Percentiles rank a stretch among this genome's conserved stretches.
phyloP scores from a whole-genome alignment of 164 flowering plant genomes.

The Liquidambar formosana region DNA sequence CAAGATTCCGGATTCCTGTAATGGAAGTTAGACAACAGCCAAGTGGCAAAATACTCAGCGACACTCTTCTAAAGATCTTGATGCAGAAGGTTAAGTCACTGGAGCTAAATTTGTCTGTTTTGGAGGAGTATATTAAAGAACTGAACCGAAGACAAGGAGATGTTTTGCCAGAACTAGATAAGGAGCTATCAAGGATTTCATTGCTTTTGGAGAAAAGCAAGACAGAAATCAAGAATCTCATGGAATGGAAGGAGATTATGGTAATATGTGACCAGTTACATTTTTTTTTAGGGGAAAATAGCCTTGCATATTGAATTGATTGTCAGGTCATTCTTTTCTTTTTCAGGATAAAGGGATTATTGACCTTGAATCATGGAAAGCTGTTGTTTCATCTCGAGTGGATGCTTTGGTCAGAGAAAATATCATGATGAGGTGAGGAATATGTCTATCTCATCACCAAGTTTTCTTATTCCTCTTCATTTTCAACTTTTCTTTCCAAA shows the following conservation, averaged over 20 bases:
- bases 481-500: neutral
- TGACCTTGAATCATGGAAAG: slow-evolving; percentile 61
- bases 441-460: neutral
- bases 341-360: slow-evolving; percentile 47
- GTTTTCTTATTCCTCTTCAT: neutral
- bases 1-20: slow-evolving; percentile 49
- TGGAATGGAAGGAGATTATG: slow-evolving; percentile 59
- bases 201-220: slow-evolving; percentile 47
- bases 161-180: slow-evolving; percentile 52
- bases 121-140: slow-evolving; percentile 74
- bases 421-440: slow-evolving; percentile 54
- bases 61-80: slow-evolving; percentile 73
- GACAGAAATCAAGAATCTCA: slow-evolving; percentile 45
- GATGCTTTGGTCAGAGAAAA: slow-evolving; percentile 52
- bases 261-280: slow-evolving; percentile 27
- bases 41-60: slow-evolving; percentile 65
- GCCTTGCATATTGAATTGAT: slow-evolving; percentile 1
- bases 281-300: neutral
- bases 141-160: slow-evolving; percentile 52
- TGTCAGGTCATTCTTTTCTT: slow-evolving; percentile 4
- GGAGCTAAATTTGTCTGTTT: slow-evolving; percentile 63
- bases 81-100: slow-evolving; percentile 78
- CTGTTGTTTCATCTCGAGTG: slow-evolving; percentile 45
- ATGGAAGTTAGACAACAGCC: slow-evolving; percentile 49
- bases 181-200: slow-evolving; percentile 41